A percentile compares a stretch with the other conserved stretches of the same genome.
phyloP scores from a whole-genome alignment of 345 rosid genomes.

The Citrus cavaleriei region DNA sequence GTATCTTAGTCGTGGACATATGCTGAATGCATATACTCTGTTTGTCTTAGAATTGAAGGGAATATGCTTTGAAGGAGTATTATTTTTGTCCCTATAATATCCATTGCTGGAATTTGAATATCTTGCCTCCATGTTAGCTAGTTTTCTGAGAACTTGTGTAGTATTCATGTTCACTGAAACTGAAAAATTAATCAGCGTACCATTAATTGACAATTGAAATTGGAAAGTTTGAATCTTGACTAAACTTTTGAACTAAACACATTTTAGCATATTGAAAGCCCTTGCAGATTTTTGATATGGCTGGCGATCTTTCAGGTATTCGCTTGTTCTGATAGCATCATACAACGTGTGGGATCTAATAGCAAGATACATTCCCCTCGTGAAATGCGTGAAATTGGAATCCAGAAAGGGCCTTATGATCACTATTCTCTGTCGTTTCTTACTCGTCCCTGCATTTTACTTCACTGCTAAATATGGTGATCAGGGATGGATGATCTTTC shows the following conservation, averaged over 20 bases:
- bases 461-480: conserved; percentile 83
- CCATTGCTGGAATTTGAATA: background rate
- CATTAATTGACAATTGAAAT: too few relatives aligned
- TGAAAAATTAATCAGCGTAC: background rate
- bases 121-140: background rate
- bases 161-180: background rate
- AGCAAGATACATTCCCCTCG: conserved; percentile 59
- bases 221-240: too few relatives aligned
- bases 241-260: too few relatives aligned
- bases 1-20: background rate
- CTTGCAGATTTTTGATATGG: background rate
- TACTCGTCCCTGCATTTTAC: conserved; percentile 76
- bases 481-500: conserved; percentile 91
- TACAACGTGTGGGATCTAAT: conserved; percentile 71
- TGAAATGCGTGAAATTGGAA: conserved; percentile 54
- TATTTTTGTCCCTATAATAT: background rate
- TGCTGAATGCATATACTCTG: background rate
- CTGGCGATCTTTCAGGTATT: conserved; percentile 46
- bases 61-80: background rate
- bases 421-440: conserved; percentile 49
- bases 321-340: conserved; percentile 61
- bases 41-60: background rate
- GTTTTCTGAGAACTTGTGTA: too few relatives aligned
- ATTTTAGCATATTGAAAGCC: background rate
- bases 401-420: conserved; percentile 58